These are phyloP conservation scores for Colletotrichum orbiculare DNA, from an alignment of 2,329 filamentous ascomycete species.

Conservation along the genomic window DNA sequence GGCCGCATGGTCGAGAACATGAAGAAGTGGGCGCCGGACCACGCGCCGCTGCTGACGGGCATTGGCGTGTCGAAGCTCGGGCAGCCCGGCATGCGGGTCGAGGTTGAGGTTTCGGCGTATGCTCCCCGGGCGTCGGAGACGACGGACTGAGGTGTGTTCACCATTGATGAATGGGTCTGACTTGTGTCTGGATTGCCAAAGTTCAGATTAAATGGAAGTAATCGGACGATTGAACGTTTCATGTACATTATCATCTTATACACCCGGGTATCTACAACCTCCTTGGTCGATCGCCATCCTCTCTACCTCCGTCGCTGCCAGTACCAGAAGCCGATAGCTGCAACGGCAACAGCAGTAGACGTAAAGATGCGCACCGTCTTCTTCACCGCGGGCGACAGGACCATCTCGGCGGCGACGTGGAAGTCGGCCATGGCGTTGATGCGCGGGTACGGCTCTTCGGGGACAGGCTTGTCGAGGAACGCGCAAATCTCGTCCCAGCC, in stretches of 20 bases:
- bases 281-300: background rate
- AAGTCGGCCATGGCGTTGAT: conserved; percentile 34
- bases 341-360: conserved; percentile 13
- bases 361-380: conserved; percentile 24
- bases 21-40: conserved; percentile 52
- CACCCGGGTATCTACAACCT: too few species aligned
- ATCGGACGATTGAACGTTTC: too few species aligned
- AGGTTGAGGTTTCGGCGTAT: conserved; percentile 56
- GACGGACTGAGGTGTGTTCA: too few species aligned
- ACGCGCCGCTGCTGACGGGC: conserved; percentile 56
- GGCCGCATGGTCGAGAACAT: conserved; percentile 49
- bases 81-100: conserved; percentile 54
- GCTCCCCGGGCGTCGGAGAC: conserved; percentile 4
- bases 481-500: conserved; percentile 51
- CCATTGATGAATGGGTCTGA: too few species aligned
- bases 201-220: too few species aligned
- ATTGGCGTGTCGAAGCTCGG: conserved; percentile 53
- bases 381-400: conserved; percentile 27
- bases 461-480: conserved; percentile 45
- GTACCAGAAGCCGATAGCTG: conserved; percentile 20
- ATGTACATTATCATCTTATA: too few species aligned
- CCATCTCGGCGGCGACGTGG: conserved; percentile 31
- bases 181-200: too few species aligned
- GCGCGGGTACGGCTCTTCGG: conserved; percentile 43
- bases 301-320: conserved; percentile 22